Percentiles rank a stretch among this genome's conserved stretches.
Evolutionary conservation across 306 rosid species (phyloP).

Genomic region (Sphenostylis stenocarpa): DNA sequence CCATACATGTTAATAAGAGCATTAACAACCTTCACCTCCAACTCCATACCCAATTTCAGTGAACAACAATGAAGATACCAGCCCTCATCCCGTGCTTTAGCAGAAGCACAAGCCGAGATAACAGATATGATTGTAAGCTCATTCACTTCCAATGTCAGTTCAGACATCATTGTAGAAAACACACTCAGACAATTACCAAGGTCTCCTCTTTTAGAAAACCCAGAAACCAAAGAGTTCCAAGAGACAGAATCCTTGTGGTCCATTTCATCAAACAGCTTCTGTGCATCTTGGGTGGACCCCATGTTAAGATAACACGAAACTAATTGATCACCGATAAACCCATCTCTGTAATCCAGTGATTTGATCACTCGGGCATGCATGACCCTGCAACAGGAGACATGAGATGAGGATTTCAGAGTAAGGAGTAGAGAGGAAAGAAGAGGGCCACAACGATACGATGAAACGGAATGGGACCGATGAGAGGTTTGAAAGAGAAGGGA

Average conservation of each 20-base stretch:
- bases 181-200: constrained; percentile 48
- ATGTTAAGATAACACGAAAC: constrained; percentile 46
- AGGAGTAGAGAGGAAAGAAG: constrained; percentile 47
- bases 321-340: constrained; percentile 77
- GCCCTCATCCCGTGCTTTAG: constrained; percentile 45
- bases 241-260: constrained; percentile 61
- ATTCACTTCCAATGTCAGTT: constrained; percentile 41
- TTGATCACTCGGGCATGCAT: constrained; percentile 70
- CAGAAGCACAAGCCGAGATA: constrained; percentile 56
- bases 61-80: constrained; percentile 60
- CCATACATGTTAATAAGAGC: constrained; percentile 73
- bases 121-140: constrained; percentile 59
- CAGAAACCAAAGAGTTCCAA: constrained; percentile 74
- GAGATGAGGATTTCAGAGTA: constrained; percentile 52
- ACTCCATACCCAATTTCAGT: constrained; percentile 52
- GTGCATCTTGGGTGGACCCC: constrained; percentile 57
- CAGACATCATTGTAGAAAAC: constrained; percentile 50
- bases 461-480: constrained; percentile 19
- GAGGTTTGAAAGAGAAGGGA: constrained; percentile 20
- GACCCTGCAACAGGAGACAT: constrained; percentile 45
- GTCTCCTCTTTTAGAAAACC: constrained; percentile 51
- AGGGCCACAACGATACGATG: constrained; percentile 34
- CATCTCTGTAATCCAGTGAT: constrained; percentile 58
- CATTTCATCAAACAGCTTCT: constrained; percentile 64
- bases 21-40: constrained; percentile 59